Evolutionary conservation across 2,329 filamentous ascomycete genomes (phyloP).

Genomic region (Fusarium pininemorale): DNA sequence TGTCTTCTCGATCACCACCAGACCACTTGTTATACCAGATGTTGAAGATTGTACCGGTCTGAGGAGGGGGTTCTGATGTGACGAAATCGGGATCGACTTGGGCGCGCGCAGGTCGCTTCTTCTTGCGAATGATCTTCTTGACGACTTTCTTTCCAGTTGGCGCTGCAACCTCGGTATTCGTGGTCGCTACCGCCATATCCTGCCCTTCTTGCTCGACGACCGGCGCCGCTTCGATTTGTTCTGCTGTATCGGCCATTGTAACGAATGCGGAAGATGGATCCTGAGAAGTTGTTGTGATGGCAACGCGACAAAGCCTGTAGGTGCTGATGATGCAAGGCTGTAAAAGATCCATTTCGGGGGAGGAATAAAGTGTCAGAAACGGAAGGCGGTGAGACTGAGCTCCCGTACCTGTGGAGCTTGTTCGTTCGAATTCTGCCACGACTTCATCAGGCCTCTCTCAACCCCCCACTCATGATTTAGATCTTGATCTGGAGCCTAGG

Average conservation of each 20-base stretch:
- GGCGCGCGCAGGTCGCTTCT: constrained; percentile 86
- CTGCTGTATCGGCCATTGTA: constrained; percentile 47
- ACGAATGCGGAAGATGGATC: background rate
- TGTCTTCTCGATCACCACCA: constrained; percentile 93
- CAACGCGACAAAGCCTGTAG: constrained; percentile 34
- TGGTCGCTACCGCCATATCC: constrained; percentile 49
- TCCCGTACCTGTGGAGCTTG: constrained; percentile 29
- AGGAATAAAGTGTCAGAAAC: constrained; percentile 9
- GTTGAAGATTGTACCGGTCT: constrained; percentile 96
- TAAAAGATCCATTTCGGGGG: constrained; percentile 35
- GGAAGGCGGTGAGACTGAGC: constrained; percentile 44
- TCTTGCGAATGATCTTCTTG: constrained; percentile 92
- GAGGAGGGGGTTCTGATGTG: constrained; percentile 84
- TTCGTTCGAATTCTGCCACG: constrained; percentile 38
- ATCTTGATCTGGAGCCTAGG: constrained; percentile 22
- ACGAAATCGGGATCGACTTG: constrained; percentile 89
- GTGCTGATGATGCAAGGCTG: constrained; percentile 41
- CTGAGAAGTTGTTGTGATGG: constrained; percentile 27
- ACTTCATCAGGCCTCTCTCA: constrained; percentile 41
- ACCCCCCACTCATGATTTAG: constrained; percentile 43
- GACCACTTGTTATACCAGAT: constrained; percentile 99
- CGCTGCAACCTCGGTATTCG: constrained; percentile 56
- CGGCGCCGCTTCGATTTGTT: constrained; percentile 40
- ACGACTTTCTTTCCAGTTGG: constrained; percentile 67
- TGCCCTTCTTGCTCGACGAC: constrained; percentile 41